These are phyloP conservation scores for Nidularia sp. DNA, from an alignment of 768 basidiomycete species.

Conservation along the genomic window DNA sequence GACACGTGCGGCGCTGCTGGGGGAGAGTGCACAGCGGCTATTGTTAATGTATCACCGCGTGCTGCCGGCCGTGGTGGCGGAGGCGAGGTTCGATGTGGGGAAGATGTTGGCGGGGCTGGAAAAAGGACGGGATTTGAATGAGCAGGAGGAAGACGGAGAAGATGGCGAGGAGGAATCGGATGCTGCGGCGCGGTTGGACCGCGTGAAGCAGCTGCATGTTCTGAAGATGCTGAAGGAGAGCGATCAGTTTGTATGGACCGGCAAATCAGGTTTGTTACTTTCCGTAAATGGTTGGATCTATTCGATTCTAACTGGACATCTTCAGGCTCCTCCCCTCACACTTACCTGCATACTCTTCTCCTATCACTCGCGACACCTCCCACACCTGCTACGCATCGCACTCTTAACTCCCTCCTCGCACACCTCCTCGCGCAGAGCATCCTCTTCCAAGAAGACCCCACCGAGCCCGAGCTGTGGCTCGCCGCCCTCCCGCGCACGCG, in stretches of 20 bases:
- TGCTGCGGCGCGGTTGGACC: slow-evolving; percentile 28
- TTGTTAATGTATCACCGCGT: slow-evolving; percentile 83
- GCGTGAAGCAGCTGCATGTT: slow-evolving; percentile 72
- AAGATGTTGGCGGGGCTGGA: slow-evolving; percentile 59
- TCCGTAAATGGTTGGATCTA: neutral
- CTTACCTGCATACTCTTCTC: slow-evolving; percentile 71
- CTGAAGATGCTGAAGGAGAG: slow-evolving; percentile 70
- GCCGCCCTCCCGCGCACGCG: slow-evolving; percentile 48
- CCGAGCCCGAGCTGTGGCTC: slow-evolving; percentile 77
- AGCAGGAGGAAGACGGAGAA: slow-evolving; percentile 5
- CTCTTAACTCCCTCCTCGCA: slow-evolving; percentile 49
- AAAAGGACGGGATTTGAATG: slow-evolving; percentile 3
- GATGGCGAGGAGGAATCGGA: slow-evolving; percentile 14
- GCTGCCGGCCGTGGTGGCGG: slow-evolving; percentile 69
- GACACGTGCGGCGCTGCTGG: slow-evolving; percentile 57
- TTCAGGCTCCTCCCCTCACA: slow-evolving; percentile 46
- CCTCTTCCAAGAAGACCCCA: slow-evolving; percentile 73
- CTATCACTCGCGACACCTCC: slow-evolving; percentile 50
- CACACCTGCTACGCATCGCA: slow-evolving; percentile 43
- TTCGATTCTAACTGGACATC: neutral
- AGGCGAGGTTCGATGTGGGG: slow-evolving; percentile 83
- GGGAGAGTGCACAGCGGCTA: slow-evolving; percentile 77
- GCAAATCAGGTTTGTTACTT: slow-evolving; percentile 56
- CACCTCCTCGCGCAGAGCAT: slow-evolving; percentile 69
- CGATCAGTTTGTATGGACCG: slow-evolving; percentile 77